Base-by-base conservation (phyloP, 108 stramenopile genomes). In the Cyclotella cryptica region DNA sequence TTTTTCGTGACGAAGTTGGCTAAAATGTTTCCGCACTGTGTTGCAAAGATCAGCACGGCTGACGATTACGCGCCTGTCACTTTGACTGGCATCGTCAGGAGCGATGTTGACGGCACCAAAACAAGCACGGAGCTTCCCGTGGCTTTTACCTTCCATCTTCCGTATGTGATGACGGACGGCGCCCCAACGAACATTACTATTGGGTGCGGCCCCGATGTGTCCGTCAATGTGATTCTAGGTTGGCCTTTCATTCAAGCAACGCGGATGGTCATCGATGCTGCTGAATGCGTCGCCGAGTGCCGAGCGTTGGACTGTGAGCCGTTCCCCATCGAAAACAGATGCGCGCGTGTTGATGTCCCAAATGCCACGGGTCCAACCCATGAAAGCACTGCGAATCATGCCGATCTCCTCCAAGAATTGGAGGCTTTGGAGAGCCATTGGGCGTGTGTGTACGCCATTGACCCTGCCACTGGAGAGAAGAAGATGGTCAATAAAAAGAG, bases 221-320 rank as follows among this genome's bases (percentile, higher is more conserved):
- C 55, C 9, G 55, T 71, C 10, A 71, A 71, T n/a, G 0, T 18
- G 9, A 58, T 71, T 24, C 54, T 71, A 6, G 70, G 70, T 5
- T 17, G 43, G 1, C 70, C 70, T 0, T 71, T 71, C 24, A 71
- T 71, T 27, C 13, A 17, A n/a, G n/a, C 41, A 9, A 58, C 55
- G 0, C 22, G 41, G 29, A 58, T 57, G 70, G 42, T 58, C 35
- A 24, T 71, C 24, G 57, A 71, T 44, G 14, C 55, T 14, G 41
- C 51, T 39, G 68, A 69, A 27, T 17, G 28, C 45, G 51, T 69
- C 9, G 68, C 35, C 6, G 53, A 69, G 52, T 35, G 21, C 28
- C 27, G 30, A 15, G 68, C 68, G 0, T 18, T 69, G 8, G 68
- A 69, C 35, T 46, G 46, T 0, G 28, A 28, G 7, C 68, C 68